These are phyloP conservation scores for Cajanus cajan DNA, from an alignment of 306 rosid species.

Conservation along the genomic window DNA sequence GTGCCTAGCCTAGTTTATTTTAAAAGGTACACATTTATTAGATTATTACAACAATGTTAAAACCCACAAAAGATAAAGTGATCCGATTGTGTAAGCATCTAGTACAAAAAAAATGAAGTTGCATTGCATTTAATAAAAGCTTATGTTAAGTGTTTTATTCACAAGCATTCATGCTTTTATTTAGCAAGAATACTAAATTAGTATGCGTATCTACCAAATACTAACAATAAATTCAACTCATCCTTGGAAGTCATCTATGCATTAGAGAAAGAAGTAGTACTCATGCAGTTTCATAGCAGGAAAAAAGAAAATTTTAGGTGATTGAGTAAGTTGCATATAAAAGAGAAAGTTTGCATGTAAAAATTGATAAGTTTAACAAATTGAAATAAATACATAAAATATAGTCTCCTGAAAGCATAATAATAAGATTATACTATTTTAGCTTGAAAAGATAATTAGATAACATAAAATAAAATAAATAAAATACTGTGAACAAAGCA, in stretches of 20 bases:
- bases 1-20: no score
- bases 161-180: not conserved
- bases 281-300: not conserved
- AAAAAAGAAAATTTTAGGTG: not conserved
- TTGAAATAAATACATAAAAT: no score
- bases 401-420: no score
- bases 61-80: not conserved
- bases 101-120: not conserved
- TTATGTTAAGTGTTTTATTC: not conserved
- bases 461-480: no score
- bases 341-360: no score
- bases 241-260: not conserved
- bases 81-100: not conserved
- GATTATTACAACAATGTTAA: no score
- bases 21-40: no score
- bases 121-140: not conserved
- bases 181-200: not conserved
- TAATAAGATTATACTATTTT: no score
- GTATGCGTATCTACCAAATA: slow-evolving; percentile 1
- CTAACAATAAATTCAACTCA: slow-evolving; percentile 9
- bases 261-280: not conserved
- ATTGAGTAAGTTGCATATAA: not conserved
- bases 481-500: no score
- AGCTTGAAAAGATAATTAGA: no score
- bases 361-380: no score